These are phyloP conservation scores for Haberlea rhodopensis DNA, from an alignment of 257 asterid genomes.

Conservation along the genomic window DNA sequence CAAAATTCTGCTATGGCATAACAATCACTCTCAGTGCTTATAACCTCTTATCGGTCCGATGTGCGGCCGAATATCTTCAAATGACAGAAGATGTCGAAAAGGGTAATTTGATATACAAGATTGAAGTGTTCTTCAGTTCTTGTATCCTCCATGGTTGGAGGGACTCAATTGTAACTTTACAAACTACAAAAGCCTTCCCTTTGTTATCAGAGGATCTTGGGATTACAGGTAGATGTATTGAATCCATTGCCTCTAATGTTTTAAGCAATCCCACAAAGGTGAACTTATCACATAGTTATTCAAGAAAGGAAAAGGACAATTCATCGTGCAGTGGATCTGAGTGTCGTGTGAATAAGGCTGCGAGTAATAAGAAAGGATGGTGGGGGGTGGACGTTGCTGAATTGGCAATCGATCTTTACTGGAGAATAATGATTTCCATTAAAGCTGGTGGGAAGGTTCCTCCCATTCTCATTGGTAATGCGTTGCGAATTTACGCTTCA, in stretches of 20 bases:
- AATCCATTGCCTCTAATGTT: slow-evolving; percentile 62
- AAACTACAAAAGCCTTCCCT: slow-evolving; percentile 58
- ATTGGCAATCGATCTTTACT: slow-evolving; percentile 73
- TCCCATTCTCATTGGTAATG: slow-evolving; percentile 62
- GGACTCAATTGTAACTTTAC: slow-evolving; percentile 66
- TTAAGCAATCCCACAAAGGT: slow-evolving; percentile 58
- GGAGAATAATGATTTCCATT: slow-evolving; percentile 80
- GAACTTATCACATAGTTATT: slow-evolving; percentile 55
- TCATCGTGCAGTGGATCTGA: slow-evolving; percentile 61
- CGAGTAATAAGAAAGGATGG: slow-evolving; percentile 46
- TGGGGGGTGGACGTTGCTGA: slow-evolving; percentile 91
- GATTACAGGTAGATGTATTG: slow-evolving; percentile 64
- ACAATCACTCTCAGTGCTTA: slow-evolving; percentile 78
- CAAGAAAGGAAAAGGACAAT: slow-evolving; percentile 57
- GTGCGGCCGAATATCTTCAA: slow-evolving; percentile 81
- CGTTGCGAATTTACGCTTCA: slow-evolving; percentile 61
- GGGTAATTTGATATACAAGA: slow-evolving; percentile 68
- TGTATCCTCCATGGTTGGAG: slow-evolving; percentile 84
- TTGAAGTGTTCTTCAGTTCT: slow-evolving; percentile 73
- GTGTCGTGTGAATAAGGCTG: slow-evolving; percentile 38
- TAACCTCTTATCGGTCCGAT: slow-evolving; percentile 65
- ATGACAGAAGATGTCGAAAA: slow-evolving; percentile 89
- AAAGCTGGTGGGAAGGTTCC: slow-evolving; percentile 73
- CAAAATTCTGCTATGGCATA: slow-evolving; percentile 89
- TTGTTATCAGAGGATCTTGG: slow-evolving; percentile 64